Conservation (phyloP, 148 eudicot species). For the Dysphania ambrosioides region DNA sequence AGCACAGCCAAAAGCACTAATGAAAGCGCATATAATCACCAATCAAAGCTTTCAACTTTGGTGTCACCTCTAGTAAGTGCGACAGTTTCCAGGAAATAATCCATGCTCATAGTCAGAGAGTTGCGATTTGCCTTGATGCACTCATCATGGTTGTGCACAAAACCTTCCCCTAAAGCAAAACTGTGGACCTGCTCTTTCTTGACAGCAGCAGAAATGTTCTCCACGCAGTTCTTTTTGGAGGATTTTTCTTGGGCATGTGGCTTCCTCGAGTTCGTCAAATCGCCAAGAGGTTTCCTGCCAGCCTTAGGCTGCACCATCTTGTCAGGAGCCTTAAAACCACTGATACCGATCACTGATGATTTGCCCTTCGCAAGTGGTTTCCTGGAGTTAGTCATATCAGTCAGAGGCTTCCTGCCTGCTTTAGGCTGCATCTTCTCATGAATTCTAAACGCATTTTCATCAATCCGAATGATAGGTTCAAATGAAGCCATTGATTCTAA, state of each 20-base stretch:
- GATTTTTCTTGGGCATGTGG: slow-evolving; percentile 17
- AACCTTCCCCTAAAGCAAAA: slow-evolving; percentile 20
- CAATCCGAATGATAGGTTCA: slow-evolving; percentile 24
- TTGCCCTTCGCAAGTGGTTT: slow-evolving; percentile 14
- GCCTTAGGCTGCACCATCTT: slow-evolving; percentile 18
- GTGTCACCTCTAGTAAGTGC: slow-evolving; percentile 18
- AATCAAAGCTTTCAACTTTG: neutral
- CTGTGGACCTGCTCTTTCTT: neutral
- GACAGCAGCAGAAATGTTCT: slow-evolving; percentile 20
- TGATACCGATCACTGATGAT: slow-evolving; percentile 3
- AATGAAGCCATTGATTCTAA: slow-evolving; percentile 17
- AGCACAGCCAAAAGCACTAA: neutral
- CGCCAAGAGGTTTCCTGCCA: slow-evolving; percentile 28
- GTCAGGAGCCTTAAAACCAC: slow-evolving; percentile 16
- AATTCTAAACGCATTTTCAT: slow-evolving; percentile 18
- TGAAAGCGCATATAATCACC: neutral
- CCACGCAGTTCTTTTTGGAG: slow-evolving; percentile 16
- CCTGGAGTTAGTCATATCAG: slow-evolving; percentile 28
- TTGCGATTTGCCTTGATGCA: slow-evolving; percentile 19
- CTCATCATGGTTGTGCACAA: slow-evolving; percentile 24
- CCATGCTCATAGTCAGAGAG: slow-evolving; percentile 20
- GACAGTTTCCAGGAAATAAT: slow-evolving; percentile 29
- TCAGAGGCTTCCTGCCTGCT: slow-evolving; percentile 22
- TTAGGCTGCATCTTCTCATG: slow-evolving; percentile 17
- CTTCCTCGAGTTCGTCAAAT: slow-evolving; percentile 23